A percentile compares a stretch with the other conserved stretches of the same genome.
phyloP scores from a whole-genome alignment of 352 stramenopile genomes.

The Globisporangium orthogonon region DNA sequence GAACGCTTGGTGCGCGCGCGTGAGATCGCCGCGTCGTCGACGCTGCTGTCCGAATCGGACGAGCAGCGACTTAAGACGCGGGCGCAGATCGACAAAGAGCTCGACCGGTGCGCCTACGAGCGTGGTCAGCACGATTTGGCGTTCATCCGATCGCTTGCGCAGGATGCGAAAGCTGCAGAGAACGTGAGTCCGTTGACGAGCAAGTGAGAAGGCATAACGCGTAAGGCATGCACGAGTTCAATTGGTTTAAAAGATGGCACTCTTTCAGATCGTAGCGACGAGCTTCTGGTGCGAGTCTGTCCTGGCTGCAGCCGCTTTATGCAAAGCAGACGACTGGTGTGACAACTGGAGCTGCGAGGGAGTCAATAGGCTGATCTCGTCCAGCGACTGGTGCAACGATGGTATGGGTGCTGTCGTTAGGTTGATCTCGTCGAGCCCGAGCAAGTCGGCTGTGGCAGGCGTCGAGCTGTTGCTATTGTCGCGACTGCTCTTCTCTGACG shows the following conservation, averaged over 20 bases:
- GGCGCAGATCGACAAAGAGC: slow-evolving; percentile 36
- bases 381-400: background rate
- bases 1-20: slow-evolving; percentile 8
- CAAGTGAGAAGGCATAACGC: background rate
- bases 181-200: background rate
- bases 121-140: slow-evolving; percentile 48
- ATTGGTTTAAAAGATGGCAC: background rate
- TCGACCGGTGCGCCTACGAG: slow-evolving; percentile 57
- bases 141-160: slow-evolving; percentile 32
- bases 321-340: background rate
- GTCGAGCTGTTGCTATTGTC: slow-evolving; percentile 2
- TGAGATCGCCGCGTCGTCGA: slow-evolving; percentile 10
- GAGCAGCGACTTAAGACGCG: slow-evolving; percentile 4
- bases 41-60: background rate
- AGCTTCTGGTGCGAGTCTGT: slow-evolving; percentile 6
- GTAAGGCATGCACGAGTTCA: background rate
- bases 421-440: slow-evolving; percentile 23
- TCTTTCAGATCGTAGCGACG: slow-evolving; percentile 15
- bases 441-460: slow-evolving; percentile 16
- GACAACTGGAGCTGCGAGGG: background rate
- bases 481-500: background rate
- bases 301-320: background rate
- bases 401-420: background rate
- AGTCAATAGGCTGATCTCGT: background rate
- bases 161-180: slow-evolving; percentile 1